Base-by-base conservation (phyloP, 2,329 filamentous ascomycete species). In the Paecilomyces formosus region DNA sequence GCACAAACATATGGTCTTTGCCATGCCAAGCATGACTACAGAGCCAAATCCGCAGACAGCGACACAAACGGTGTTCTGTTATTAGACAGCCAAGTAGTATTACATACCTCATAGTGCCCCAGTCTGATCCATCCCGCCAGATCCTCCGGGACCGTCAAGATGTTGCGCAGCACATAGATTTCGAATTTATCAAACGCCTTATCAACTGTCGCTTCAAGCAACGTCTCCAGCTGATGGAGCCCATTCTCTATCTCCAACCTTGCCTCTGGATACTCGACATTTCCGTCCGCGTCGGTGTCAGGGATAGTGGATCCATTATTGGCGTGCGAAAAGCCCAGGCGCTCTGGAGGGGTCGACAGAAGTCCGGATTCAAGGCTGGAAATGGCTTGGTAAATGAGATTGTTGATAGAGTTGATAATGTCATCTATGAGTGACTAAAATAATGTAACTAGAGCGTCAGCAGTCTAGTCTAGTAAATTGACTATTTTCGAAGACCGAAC, bases 341-440 rank as follows among this genome's bases (percentile, higher is more conserved):
- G 82, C 26, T 87, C 81, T 0, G 92, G 89, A 1, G 89, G 85
- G 2, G 89, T 87, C 55, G 83, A 82, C 54, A 90, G 80, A 21
- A 99, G 85, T 1, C 90, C 90, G 57, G 86, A 85, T 75, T 97
- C 94, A 64, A 97, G 86, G 61, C 89, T 90, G 68, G 90, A 90
- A 68, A 96, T 87, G 57, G 91, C 92, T 73, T 88, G 88, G 76
- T 96, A 94, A 68, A 94, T 88, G 68, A 97, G 85, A 69, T 93
- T 90, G 79, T 97, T 99, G 74, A 97, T 86, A 57, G 88, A 89
- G 80, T 97, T 97, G 79, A 97, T 96, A 67, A 97, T 92, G 77
- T 97, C 93, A 84, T 99, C 94, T 70, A 99, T 88, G 50, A 99
- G 85, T 61, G 89, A 89, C 92, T 96, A 68, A 26, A 15, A 26